These are phyloP conservation scores for Solidago caesia DNA, from an alignment of 129 eudicot species.

Conservation along the genomic window DNA sequence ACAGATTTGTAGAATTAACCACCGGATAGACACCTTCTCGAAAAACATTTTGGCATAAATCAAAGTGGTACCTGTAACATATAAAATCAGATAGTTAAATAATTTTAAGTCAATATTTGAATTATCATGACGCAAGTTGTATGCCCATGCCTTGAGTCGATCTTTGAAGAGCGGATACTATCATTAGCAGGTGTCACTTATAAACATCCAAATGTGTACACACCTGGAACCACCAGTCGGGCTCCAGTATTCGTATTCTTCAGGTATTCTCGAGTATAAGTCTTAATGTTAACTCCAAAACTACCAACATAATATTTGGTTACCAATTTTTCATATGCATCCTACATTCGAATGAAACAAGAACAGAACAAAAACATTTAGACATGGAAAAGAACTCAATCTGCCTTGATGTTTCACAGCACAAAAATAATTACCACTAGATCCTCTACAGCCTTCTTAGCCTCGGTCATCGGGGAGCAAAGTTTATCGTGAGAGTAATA, in stretches of 20 bases:
- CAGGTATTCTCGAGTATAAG: conserved; percentile 64
- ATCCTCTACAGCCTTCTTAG: too few species aligned
- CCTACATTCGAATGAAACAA: conserved; percentile 33
- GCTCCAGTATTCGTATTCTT: conserved; percentile 47
- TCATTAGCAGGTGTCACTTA: conserved; percentile 85
- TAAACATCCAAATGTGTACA: too few species aligned
- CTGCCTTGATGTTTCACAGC: too few species aligned
- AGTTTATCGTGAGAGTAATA: too few species aligned
- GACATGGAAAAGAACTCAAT: too few species aligned
- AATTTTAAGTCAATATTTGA: neutral
- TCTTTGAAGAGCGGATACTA: conserved; percentile 73
- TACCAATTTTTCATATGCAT: conserved; percentile 53
- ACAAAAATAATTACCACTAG: too few species aligned
- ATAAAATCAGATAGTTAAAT: conserved; percentile 23
- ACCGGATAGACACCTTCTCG: conserved; percentile 83
- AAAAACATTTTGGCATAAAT: conserved; percentile 89
- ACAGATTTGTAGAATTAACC: conserved; percentile 75
- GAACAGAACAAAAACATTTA: too few species aligned
- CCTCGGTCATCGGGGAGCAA: too few species aligned
- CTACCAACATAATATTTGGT: conserved; percentile 41
- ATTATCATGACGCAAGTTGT: neutral
- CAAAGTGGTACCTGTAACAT: conserved; percentile 83
- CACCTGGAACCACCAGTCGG: too few species aligned
- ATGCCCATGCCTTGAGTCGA: conserved; percentile 52
- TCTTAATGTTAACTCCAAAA: conserved; percentile 44